Conservation (phyloP, 805 yeast genomes). For the Ogataea populi-albae region DNA sequence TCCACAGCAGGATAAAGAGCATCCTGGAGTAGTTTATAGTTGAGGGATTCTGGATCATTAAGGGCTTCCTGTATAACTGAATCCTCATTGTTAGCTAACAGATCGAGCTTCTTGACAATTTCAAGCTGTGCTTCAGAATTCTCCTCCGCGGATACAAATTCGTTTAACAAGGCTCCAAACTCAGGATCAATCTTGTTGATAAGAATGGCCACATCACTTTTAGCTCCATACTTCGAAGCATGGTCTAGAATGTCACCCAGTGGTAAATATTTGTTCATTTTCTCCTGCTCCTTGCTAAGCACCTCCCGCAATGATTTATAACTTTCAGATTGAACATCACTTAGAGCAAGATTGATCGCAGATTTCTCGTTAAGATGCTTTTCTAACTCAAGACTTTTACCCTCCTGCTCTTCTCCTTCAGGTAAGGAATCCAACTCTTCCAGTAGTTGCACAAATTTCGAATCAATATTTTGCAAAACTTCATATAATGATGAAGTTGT, state of each 20-base stretch:
- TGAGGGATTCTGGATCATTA: conserved; percentile 21
- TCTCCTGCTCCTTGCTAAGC: conserved; percentile 21
- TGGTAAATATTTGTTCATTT: conserved; percentile 19
- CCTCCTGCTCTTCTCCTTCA: conserved; percentile 22
- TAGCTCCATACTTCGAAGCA: conserved; percentile 20
- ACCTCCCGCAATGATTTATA: conserved; percentile 15
- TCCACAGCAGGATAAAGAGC: conserved; percentile 6
- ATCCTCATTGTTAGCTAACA: conserved; percentile 17
- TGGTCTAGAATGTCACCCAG: conserved; percentile 24
- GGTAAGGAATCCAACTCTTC: conserved; percentile 23
- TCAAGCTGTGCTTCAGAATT: conserved; percentile 17
- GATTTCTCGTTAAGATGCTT: conserved; percentile 15
- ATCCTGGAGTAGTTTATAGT: conserved; percentile 19
- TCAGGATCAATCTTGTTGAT: conserved; percentile 23
- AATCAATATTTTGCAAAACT: conserved; percentile 20
- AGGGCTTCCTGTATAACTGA: conserved; percentile 23
- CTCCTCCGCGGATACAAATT: conserved; percentile 9
- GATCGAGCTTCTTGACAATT: conserved; percentile 18
- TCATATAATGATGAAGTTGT: conserved; percentile 16
- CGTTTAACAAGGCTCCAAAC: conserved; percentile 16
- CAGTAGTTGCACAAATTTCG: conserved; percentile 21
- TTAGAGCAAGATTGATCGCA: conserved; percentile 24
- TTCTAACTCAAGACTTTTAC: conserved; percentile 20
- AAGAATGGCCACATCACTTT: conserved; percentile 24
- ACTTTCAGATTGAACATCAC: conserved; percentile 17